phyloP scores from a whole-genome alignment of 768 basidiomycete species.

The Crassisporium funariophilum region DNA sequence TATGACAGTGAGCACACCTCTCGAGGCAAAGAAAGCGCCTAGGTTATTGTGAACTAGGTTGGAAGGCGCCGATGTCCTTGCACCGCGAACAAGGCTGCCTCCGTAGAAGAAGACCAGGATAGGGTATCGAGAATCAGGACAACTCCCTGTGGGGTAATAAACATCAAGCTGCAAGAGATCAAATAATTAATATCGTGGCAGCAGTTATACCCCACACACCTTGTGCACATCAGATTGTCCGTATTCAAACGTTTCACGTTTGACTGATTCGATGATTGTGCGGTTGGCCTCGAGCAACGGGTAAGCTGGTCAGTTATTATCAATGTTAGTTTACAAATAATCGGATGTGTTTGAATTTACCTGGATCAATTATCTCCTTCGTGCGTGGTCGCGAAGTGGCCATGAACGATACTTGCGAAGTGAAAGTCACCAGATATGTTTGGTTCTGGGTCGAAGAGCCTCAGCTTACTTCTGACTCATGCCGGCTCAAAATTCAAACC shows the following conservation, averaged over 20 bases:
- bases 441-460: no score
- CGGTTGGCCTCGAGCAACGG: constrained; percentile 23
- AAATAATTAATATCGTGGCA: neutral
- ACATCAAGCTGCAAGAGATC: constrained; percentile 23
- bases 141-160: constrained; percentile 17
- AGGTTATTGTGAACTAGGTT: constrained; percentile 28
- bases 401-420: no score
- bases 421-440: no score
- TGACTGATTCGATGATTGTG: constrained; percentile 17
- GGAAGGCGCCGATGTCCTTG: constrained; percentile 19
- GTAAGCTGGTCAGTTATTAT: no score
- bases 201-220: constrained; percentile 7
- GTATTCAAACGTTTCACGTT: constrained; percentile 20
- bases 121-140: constrained; percentile 8
- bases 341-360: no score
- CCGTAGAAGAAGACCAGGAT: constrained; percentile 29
- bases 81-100: constrained; percentile 23
- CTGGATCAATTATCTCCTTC: no score
- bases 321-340: no score
- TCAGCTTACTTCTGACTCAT: no score
- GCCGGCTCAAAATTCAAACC: no score
- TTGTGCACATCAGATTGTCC: constrained; percentile 16
- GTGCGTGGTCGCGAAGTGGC: no score
- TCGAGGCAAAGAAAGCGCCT: constrained; percentile 28
- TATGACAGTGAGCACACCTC: constrained; percentile 27